Evolutionary conservation across 164 flowering plant species (phyloP), one percentile per base, ranked within the genome.

Genomic region (Houttuynia cordata): DNA sequence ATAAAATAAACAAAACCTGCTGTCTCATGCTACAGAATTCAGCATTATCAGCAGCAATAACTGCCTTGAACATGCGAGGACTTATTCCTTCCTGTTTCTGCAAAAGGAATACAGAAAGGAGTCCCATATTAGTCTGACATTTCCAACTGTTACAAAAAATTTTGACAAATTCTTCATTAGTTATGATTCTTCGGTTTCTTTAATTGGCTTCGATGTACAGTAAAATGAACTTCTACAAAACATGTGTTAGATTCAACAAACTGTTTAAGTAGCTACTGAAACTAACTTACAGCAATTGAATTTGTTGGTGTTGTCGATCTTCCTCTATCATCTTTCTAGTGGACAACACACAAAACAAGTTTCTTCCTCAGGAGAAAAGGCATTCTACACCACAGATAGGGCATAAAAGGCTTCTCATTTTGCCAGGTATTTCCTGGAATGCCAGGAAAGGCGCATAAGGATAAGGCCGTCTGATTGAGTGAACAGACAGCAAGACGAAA

Each of bases 71-170:
- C 97, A 91, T 88, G 2, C 85, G 87, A 67, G 97, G 97, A 25
- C 79, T 87, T 58, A 91, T 86, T 15, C 97, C 94, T 74, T 79
- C 90, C 69, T 91, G 96, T 65, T 77, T 90, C 94, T 89, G 82
- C 58, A 76, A 67, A 50, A 62, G 21, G 21, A 25, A 23, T 30
- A 30, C 64, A 50, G 51, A 34, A 54, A 24, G 10, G 3, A 12
- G 10, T 53, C 25, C 1, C 12, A 51, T 19, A 42, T 9, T 23
- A 58, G 40, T 20, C 19, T 53, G 22, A 8, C 56, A 53, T 20
- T 20, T 17, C 49, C 14, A 45, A 10, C 56, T 19, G 1, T 20
- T 17, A 12, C 14, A 45, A 7, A 45, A 45, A 7, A 12, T 7
- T 45, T 8, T 12, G 3, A 45, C 17, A 8, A 1, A 45, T 45